phyloP scores from a whole-genome alignment of 108 stramenopile species.

The Asterionellopsis glacialis region DNA sequence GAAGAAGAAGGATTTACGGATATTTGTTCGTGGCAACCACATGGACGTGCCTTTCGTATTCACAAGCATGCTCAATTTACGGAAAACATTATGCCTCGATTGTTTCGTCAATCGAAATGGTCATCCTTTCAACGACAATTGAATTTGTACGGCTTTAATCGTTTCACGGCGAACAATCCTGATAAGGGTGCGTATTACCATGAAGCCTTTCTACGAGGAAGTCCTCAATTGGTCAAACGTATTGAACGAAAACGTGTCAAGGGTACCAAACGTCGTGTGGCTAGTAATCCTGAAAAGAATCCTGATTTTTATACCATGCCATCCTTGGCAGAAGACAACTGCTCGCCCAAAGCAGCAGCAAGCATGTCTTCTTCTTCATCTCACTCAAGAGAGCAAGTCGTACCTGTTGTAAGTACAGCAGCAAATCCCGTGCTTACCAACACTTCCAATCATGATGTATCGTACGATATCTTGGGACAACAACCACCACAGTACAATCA shows the following conservation, averaged over 20 bases:
- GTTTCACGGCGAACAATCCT: slow-evolving; percentile 29
- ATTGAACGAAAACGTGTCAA: background rate
- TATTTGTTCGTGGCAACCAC: slow-evolving; percentile 62
- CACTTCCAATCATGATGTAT: too few relatives aligned
- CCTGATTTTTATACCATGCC: background rate
- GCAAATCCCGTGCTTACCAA: too few relatives aligned
- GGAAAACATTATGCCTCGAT: slow-evolving; percentile 65
- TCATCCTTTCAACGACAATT: slow-evolving; percentile 88
- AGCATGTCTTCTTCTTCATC: too few relatives aligned
- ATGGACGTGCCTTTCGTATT: slow-evolving; percentile 58
- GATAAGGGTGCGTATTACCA: slow-evolving; percentile 60
- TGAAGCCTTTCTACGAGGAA: slow-evolving; percentile 44
- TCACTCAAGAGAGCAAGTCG: too few relatives aligned
- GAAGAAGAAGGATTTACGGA: background rate
- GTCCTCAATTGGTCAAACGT: background rate
- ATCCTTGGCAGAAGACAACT: background rate
- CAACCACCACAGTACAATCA: too few relatives aligned
- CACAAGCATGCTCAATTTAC: slow-evolving; percentile 57
- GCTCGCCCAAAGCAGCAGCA: too few relatives aligned
- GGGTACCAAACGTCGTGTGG: background rate
- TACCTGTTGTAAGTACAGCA: too few relatives aligned
- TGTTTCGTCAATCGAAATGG: slow-evolving; percentile 87
- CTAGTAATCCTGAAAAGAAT: background rate
- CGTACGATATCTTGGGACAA: too few relatives aligned
- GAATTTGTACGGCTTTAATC: slow-evolving; percentile 76